These are phyloP conservation scores for Xenoacremonium recifei DNA, from an alignment of 2,329 filamentous ascomycete species.

Conservation along the genomic window DNA sequence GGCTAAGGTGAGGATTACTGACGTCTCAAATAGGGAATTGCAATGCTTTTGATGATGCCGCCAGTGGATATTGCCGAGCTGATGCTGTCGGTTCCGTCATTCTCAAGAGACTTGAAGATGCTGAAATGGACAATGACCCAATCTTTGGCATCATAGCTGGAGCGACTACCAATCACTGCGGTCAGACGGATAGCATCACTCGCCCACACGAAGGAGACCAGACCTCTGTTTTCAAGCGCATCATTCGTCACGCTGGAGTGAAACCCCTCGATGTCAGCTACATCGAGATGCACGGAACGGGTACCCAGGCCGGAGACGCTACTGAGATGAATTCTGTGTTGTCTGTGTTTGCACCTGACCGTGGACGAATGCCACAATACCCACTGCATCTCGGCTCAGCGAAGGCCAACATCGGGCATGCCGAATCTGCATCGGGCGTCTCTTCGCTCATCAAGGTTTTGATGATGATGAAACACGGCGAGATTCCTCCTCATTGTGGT, in stretches of 20 bases:
- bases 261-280: conserved; percentile 77
- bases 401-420: conserved; percentile 65
- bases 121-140: conserved; percentile 72
- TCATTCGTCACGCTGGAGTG: conserved; percentile 70
- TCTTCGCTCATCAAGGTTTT: conserved; percentile 65
- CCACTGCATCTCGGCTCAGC: conserved; percentile 61
- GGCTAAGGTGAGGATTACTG: too few relatives aligned
- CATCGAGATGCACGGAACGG: conserved; percentile 88
- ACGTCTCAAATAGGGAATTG: conserved; percentile 3
- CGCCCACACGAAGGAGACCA: conserved; percentile 79
- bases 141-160: conserved; percentile 74
- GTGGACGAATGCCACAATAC: conserved; percentile 41
- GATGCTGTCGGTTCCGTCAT: conserved; percentile 74
- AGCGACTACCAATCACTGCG: conserved; percentile 77
- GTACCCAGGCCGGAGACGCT: conserved; percentile 80
- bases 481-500: conserved; percentile 64
- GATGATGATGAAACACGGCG: conserved; percentile 61
- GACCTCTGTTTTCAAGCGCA: conserved; percentile 65
- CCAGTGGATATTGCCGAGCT: conserved; percentile 80
- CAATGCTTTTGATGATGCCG: conserved; percentile 77
- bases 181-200: conserved; percentile 78
- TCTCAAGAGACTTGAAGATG: conserved; percentile 78
- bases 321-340: conserved; percentile 79
- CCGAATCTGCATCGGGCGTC: conserved; percentile 60
- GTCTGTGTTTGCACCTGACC: conserved; percentile 47